phyloP scores from a whole-genome alignment of 192 early-diverging fungal species.

The Coemansia asiatica region DNA sequence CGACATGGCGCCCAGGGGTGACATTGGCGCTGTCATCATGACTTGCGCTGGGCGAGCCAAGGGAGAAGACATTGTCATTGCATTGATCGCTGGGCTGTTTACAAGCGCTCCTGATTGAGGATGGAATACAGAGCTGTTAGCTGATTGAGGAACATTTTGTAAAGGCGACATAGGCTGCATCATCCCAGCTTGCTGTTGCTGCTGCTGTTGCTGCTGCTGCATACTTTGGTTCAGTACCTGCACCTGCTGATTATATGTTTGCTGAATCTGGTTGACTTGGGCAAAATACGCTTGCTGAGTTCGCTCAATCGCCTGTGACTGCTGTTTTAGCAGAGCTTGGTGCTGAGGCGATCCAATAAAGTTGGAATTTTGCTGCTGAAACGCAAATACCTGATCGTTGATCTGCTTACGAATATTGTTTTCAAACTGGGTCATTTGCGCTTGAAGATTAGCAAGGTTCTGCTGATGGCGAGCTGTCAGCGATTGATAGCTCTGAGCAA shows the following conservation, averaged over 20 bases:
- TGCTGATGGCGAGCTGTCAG: conserved; percentile 37
- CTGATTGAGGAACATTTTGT: background rate
- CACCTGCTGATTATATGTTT: conserved; percentile 34
- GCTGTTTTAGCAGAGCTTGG: conserved; percentile 42
- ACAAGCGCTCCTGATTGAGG: conserved; percentile 4
- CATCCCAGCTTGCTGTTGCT: conserved; percentile 23
- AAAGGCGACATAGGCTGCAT: conserved; percentile 8
- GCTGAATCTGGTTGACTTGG: conserved; percentile 33
- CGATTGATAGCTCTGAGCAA: conserved; percentile 25
- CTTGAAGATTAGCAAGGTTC: conserved; percentile 31
- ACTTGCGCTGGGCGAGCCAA: conserved; percentile 11
- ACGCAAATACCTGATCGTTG: conserved; percentile 18
- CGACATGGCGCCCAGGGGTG: conserved; percentile 14
- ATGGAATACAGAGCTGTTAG: background rate
- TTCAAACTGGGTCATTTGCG: conserved; percentile 38
- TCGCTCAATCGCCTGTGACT: conserved; percentile 45
- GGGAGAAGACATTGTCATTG: conserved; percentile 24
- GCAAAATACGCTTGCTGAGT: conserved; percentile 33
- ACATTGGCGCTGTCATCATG: conserved; percentile 23
- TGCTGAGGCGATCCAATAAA: conserved; percentile 37
- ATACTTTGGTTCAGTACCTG: conserved; percentile 28
- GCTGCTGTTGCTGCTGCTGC: conserved; percentile 43
- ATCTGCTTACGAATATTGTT: conserved; percentile 31
- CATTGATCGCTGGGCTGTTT: conserved; percentile 19
- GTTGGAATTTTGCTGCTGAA: conserved; percentile 44